Conservation (phyloP, 2,329 filamentous ascomycete genomes). For the Hyphodiscus sp. region DNA sequence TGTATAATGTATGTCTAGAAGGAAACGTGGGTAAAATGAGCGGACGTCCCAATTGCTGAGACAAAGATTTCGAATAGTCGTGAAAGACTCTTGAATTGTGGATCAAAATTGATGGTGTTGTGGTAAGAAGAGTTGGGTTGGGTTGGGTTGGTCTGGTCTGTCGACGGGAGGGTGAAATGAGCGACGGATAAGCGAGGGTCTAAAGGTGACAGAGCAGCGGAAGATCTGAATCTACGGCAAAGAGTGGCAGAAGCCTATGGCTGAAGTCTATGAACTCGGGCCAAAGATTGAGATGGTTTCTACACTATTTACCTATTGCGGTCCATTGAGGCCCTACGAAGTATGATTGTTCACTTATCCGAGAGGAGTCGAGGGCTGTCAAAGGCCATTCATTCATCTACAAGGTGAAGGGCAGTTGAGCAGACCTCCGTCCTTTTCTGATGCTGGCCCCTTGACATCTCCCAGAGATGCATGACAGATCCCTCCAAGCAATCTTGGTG, state of each 20-base stretch:
- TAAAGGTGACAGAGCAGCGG: not conserved
- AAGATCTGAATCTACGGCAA: no score
- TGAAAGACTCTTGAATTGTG: not conserved
- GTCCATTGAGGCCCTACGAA: no score
- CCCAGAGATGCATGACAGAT: not conserved
- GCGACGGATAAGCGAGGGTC: not conserved
- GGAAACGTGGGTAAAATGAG: not conserved
- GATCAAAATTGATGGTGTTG: not conserved
- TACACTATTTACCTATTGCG: no score
- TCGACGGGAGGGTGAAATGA: not conserved
- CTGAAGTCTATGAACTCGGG: no score
- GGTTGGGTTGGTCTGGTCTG: not conserved
- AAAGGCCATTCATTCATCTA: not conserved
- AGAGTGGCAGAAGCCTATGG: no score
- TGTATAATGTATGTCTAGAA: not conserved
- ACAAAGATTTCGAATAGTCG: not conserved
- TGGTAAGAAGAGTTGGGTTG: not conserved
- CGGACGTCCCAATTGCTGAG: not conserved
- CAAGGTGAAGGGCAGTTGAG: not conserved
- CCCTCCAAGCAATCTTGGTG: not conserved
- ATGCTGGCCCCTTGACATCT: not conserved
- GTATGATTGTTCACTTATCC: no score
- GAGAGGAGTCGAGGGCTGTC: no score
- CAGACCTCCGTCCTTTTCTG: not conserved
- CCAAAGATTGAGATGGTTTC: no score